Evolutionary conservation across 2,329 filamentous ascomycete species (phyloP).

Genomic region (Ophiocordyceps australis): DNA sequence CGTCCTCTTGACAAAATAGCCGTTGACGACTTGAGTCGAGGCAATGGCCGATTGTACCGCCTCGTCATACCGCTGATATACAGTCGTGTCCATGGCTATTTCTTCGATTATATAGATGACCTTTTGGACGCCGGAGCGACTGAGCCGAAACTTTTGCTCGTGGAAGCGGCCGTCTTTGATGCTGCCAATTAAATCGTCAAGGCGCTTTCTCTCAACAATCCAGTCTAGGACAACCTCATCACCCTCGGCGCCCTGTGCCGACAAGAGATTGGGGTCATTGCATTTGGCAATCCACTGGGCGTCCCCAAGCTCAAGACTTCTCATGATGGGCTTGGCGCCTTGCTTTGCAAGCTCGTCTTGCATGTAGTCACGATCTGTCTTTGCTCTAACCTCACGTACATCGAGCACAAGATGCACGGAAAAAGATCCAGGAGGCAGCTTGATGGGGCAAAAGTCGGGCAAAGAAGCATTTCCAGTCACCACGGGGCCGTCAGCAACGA

Average conservation of each 20-base stretch:
- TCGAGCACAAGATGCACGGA: conserved; percentile 58
- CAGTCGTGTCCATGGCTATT: conserved; percentile 37
- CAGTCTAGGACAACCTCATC: conserved; percentile 61
- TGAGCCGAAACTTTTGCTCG: conserved; percentile 69
- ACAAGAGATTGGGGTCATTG: conserved; percentile 36
- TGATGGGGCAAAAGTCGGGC: conserved; percentile 38
- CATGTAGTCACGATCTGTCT: conserved; percentile 61
- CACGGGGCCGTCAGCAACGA: conserved; percentile 20
- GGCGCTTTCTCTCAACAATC: conserved; percentile 64
- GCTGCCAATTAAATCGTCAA: conserved; percentile 63
- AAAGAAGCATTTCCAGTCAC: conserved; percentile 13
- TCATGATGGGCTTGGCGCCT: conserved; percentile 46
- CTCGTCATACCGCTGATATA: conserved; percentile 40
- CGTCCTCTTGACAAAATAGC: conserved; percentile 64
- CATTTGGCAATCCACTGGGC: conserved; percentile 65
- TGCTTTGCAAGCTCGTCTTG: conserved; percentile 51
- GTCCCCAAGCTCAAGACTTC: conserved; percentile 55
- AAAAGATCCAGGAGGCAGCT: conserved; percentile 46
- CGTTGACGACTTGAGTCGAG: conserved; percentile 60
- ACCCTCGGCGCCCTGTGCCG: conserved; percentile 38
- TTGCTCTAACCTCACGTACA: conserved; percentile 54
- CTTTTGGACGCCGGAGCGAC: conserved; percentile 54
- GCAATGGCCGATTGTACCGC: conserved; percentile 56
- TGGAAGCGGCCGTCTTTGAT: conserved; percentile 72
- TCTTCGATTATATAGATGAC: conserved; percentile 69